Evolutionary conservation across 768 basidiomycete genomes (phyloP), one percentile per base, ranked within the genome.

Genomic region (Psilocybe cubensis): DNA sequence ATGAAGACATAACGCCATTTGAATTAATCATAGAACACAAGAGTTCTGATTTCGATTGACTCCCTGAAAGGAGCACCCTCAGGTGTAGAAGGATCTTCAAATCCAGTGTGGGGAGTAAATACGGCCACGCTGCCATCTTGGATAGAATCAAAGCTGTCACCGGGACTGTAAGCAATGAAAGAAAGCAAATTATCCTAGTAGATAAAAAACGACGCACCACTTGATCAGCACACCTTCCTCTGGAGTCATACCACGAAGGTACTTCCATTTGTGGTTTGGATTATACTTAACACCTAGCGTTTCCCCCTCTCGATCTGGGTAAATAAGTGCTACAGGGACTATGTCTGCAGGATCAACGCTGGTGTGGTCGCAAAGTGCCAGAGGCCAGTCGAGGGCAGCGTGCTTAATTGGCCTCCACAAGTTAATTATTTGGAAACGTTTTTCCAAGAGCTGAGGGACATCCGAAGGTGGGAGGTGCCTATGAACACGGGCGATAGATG

Each of bases 71-170:
- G 80, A 0, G 81, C 72, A 41, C 72, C 82, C 33, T 70, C 64
- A 1, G 83, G 84, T 7, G 81, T 84, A 1, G 74, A 72, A 3
- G 80, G 78, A 57, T 87, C 85, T 31, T 73, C 59, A 66, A 87
- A 87, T 2, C 76, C 84, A 14, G 83, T 83, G 61, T 88, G 87
- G 3, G 86, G 84, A 0, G 85, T 84, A 46, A 87, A 77, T 18
- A 74, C 64, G 1, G 85, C 83, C 17, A 82, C 79, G 57, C 74
- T 76, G 0, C 75, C 79, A 54, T 79, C 76, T 51, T 75, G 67
- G 23, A 72, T 29, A 0, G 76, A 74, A 57, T 67, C 68, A 28
- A 59, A 63, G 47, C 66, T 69, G 47, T 11, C 27, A 41, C 20
- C 12, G 43, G 29, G 38, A n/a, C 21, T 21, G 23, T 55, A 48